phyloP scores from a whole-genome alignment of 768 basidiomycete genomes.

The Astraeus odoratus region DNA sequence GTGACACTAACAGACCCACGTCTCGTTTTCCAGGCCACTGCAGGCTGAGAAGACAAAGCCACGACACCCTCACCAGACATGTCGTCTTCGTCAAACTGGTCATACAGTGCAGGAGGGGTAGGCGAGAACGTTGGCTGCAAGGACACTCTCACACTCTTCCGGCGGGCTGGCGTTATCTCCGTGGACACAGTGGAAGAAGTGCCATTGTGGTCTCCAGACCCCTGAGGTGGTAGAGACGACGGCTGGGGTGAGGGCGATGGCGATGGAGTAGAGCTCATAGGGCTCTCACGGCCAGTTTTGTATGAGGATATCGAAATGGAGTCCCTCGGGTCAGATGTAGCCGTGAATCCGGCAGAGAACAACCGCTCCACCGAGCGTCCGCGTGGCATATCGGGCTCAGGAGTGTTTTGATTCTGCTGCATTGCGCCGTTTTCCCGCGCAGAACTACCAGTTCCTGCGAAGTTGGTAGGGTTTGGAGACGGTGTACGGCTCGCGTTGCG shows the following conservation, averaged over 20 bases:
- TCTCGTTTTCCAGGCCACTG: constrained; percentile 4
- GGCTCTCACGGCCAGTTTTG: constrained; percentile 57
- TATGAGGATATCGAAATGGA: constrained; percentile 53
- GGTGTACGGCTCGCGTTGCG: constrained; percentile 45
- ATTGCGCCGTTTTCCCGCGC: background rate
- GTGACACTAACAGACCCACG: constrained; percentile 7
- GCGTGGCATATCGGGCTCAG: background rate
- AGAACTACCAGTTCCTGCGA: background rate
- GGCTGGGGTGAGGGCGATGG: background rate
- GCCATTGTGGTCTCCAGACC: background rate
- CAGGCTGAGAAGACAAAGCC: constrained; percentile 6
- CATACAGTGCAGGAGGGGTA: constrained; percentile 58
- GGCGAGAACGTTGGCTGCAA: constrained; percentile 70
- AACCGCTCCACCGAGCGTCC: constrained; percentile 6
- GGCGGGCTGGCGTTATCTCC: constrained; percentile 20
- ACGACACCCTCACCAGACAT: constrained; percentile 6
- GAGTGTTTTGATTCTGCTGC: background rate
- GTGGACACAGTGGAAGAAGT: constrained; percentile 11
- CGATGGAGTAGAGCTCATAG: constrained; percentile 18
- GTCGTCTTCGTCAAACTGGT: constrained; percentile 32
- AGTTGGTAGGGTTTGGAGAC: constrained; percentile 29
- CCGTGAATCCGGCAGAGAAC: background rate
- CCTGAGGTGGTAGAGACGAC: background rate
- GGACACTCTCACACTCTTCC: constrained; percentile 76
- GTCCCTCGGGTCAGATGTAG: background rate